Evolutionary conservation across 768 basidiomycete species (phyloP).

Genomic region (Xerocomellus amylosporus): DNA sequence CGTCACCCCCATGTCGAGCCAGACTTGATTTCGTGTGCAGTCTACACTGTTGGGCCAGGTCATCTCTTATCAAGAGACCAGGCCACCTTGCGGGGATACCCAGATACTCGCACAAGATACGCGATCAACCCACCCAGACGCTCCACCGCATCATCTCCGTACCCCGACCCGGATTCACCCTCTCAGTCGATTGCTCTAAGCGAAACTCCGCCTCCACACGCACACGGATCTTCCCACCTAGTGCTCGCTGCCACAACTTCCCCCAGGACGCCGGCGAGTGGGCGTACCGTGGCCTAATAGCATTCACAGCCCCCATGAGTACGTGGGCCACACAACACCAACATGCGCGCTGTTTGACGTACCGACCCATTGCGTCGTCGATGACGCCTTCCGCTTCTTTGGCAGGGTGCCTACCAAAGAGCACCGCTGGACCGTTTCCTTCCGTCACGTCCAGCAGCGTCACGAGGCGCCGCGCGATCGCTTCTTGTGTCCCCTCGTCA

Average conservation of each 20-base stretch:
- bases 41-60: too few relatives aligned
- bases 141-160: slow-evolving; percentile 7
- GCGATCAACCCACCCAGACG: background rate
- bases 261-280: slow-evolving; percentile 7
- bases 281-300: slow-evolving; percentile 3
- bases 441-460: background rate
- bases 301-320: background rate
- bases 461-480: background rate
- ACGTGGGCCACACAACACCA: background rate
- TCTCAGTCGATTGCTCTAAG: background rate
- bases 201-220: background rate
- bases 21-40: too few relatives aligned
- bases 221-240: background rate
- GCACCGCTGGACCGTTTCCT: background rate
- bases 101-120: background rate
- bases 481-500: background rate
- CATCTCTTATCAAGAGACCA: too few relatives aligned
- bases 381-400: background rate
- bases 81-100: too few relatives aligned
- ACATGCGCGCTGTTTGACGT: background rate
- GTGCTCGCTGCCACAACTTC: slow-evolving; percentile 1
- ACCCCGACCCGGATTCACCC: background rate
- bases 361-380: background rate
- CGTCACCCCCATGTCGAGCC: too few relatives aligned
- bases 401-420: background rate